A percentile compares a stretch with the other conserved stretches of the same genome.
Conservation (phyloP, 1,284 basidiomycete genomes). For the Austropuccinia psidii region DNA sequence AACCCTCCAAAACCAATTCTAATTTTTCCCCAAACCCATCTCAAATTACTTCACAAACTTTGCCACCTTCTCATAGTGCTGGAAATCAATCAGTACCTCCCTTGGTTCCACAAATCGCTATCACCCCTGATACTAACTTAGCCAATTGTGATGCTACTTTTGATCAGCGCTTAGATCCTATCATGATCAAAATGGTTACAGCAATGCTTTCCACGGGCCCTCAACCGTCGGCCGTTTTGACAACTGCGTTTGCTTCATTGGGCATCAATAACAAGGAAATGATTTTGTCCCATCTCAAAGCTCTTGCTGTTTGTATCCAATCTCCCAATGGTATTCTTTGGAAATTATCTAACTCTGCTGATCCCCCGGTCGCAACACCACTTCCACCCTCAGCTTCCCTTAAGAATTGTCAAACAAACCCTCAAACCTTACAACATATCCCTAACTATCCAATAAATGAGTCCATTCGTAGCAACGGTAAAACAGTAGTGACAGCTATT, state of each 20-base stretch:
- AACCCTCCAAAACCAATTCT: too few species aligned
- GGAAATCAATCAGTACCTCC: too few species aligned
- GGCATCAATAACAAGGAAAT: background rate
- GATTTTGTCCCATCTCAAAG: constrained; percentile 8
- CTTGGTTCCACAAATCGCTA: background rate
- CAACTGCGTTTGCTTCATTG: background rate
- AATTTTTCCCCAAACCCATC: too few species aligned
- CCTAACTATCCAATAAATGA: too few species aligned
- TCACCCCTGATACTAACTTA: background rate
- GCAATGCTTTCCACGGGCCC: constrained; percentile 17
- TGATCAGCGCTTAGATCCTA: background rate
- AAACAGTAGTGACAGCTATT: too few species aligned
- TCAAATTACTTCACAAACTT: background rate
- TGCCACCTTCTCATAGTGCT: background rate
- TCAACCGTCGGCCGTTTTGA: background rate
- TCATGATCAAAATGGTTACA: background rate
- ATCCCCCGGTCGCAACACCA: background rate
- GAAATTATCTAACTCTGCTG: background rate
- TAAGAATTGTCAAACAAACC: background rate
- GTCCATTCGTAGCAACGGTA: too few species aligned
- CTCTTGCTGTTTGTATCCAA: background rate
- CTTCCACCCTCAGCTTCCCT: background rate
- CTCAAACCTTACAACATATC: too few species aligned
- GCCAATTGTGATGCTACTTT: background rate
- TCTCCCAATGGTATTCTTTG: background rate